Base-by-base conservation (phyloP, 2,329 filamentous ascomycete species). In the Calonectria leucothoes region DNA sequence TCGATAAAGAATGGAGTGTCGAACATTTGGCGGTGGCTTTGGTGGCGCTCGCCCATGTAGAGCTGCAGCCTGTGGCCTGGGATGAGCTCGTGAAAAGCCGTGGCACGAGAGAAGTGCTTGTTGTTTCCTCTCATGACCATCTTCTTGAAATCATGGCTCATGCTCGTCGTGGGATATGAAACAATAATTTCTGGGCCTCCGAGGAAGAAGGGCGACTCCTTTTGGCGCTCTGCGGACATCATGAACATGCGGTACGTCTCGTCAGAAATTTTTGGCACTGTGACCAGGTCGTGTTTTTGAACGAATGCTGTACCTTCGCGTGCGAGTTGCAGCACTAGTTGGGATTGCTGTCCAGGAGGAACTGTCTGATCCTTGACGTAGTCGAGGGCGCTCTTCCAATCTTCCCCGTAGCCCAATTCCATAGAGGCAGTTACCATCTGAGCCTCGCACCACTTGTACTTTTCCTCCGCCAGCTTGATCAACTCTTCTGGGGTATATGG, bases 71-170 rank as follows among this genome's bases (percentile, higher is more conserved):
- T 86, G 74, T 91, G 90, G 0, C 90, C 90, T 0, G 90, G 90
- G 17, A 92, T 89, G 81, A 92, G 87, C 80, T 92, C 90, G 79
- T 92, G 90, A 77, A 92, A 92, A 2, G 90, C 90, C 0, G 90
- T 92, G 7, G 90, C 89, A 2, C 88, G 87, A 6, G 89, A 84
- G 80, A 91, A 91, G 77, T 90, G 88, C 1, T 85, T 85, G 76
- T 90, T 91, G 81, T 92, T 92, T 14, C 89, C 89, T 23, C 90
- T 87, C 86, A 92, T 88, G 67, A 88, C 87, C 90, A 91, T 92
- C 75, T 89, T 78, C 81, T 92, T 92, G 39, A 87, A 84, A 23
- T 85, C 86, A 75, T 91, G 89, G 6, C 82, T 75, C 89, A 91
- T 91, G 33, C 82, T 84, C 0, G 84, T 81, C 5, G 87, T 89